Percentiles rank a stretch among this genome's conserved stretches.
Evolutionary conservation across 1,284 basidiomycete genomes (phyloP).

Genomic region (Austroboletus novae-zelandiae): DNA sequence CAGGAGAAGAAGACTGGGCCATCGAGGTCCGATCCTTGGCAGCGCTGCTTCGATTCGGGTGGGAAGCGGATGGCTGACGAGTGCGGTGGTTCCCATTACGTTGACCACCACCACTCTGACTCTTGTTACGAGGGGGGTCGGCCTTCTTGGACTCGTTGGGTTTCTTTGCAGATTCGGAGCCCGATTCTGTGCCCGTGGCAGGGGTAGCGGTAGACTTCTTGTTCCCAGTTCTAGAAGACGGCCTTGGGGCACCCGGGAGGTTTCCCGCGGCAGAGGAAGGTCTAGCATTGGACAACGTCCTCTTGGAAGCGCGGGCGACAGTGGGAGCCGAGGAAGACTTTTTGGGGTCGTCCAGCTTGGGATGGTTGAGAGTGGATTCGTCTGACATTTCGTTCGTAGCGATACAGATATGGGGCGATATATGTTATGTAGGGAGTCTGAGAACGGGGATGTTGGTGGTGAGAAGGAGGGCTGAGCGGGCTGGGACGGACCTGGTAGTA

Average conservation of each 20-base stretch:
- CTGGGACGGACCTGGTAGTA: slow-evolving; percentile 46
- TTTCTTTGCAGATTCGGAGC: slow-evolving; percentile 65
- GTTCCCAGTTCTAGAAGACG: slow-evolving; percentile 62
- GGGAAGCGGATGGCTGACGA: slow-evolving; percentile 52
- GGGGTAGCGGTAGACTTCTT: slow-evolving; percentile 47
- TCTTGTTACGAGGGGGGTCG: slow-evolving; percentile 55
- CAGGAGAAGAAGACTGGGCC: slow-evolving; percentile 49
- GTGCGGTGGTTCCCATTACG: slow-evolving; percentile 52
- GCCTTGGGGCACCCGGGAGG: slow-evolving; percentile 47
- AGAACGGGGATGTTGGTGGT: slow-evolving; percentile 6
- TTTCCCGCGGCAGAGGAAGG: slow-evolving; percentile 43
- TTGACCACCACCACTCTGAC: slow-evolving; percentile 45
- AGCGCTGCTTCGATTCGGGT: slow-evolving; percentile 45
- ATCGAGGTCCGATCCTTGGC: slow-evolving; percentile 44
- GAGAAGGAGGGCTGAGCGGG: background rate
- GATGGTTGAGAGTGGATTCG: slow-evolving; percentile 60
- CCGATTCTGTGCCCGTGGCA: slow-evolving; percentile 53
- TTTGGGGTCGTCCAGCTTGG: slow-evolving; percentile 65
- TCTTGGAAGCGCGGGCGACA: slow-evolving; percentile 53
- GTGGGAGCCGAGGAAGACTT: slow-evolving; percentile 44
- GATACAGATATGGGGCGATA: slow-evolving; percentile 46
- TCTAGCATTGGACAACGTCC: slow-evolving; percentile 53
- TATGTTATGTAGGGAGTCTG: slow-evolving; percentile 46
- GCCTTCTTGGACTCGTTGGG: slow-evolving; percentile 52
- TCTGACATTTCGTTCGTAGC: slow-evolving; percentile 84